Evolutionary conservation across 106 monocot species (phyloP), one percentile per base, ranked within the genome.

Genomic region (Dendrobium nobile): DNA sequence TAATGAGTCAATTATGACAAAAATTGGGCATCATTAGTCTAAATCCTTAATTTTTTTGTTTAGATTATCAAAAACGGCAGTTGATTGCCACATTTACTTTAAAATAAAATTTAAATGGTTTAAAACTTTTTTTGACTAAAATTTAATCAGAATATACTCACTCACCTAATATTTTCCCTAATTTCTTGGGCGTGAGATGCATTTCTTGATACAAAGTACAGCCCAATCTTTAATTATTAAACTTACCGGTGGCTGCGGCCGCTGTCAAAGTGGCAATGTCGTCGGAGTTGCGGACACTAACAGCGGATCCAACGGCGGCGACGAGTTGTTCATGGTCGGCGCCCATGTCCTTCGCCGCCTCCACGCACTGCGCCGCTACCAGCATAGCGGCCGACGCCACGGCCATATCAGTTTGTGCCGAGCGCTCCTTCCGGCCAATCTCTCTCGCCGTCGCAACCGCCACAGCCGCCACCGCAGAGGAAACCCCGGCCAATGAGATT

Each of bases 351-450:
- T 95, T 91, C 0, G 95, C 92, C 0, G 88, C 84, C 83, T 92
- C 95, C 20, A 92, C 90, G 58, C 90, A 92, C 56, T 92, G 92
- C 3, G 92, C 90, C 0, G 95, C 95, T 4, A 95, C 88, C 4
- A 95, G 87, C 2, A 89, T 90, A 5, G 95, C 95, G 0, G 92
- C 95, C 0, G 92, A 89, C 0, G 94, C 91, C 5, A 94, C 83
- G 9, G 91, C 90, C 92, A 87, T 83, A 51, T 90, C 88, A 2
- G 87, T 95, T 48, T 82, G 79, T 17, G 90, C 75, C 9, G 80
- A 80, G 17, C 82, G 85, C 11, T 88, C 88, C 3, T 90, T 86
- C 77, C 83, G 87, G 0, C 73, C 75, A 0, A 84, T 81, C 7
- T 79, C 54, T 3, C 84, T 74, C 0, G 90, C 85, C 0, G 93